These are phyloP conservation scores for Quercus lobata DNA, from an alignment of 331 rosid species.

Conservation along the genomic window DNA sequence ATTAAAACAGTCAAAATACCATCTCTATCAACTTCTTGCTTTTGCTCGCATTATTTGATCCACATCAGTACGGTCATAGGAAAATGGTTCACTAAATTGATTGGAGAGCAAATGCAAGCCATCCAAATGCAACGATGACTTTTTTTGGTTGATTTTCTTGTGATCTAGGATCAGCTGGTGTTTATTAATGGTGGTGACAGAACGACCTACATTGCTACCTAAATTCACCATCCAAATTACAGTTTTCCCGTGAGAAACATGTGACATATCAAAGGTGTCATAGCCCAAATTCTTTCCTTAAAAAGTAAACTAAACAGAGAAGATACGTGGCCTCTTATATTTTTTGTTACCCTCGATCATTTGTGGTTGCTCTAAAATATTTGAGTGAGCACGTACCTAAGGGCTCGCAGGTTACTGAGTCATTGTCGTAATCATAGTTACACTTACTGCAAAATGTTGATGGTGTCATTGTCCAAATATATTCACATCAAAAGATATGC, in stretches of 20 bases:
- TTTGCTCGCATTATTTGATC: too few relatives aligned
- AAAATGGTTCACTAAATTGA: not conserved
- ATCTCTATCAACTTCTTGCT: too few relatives aligned
- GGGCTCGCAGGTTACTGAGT: not conserved
- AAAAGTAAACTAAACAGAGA: not conserved
- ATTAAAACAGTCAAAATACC: too few relatives aligned
- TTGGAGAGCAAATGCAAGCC: not conserved
- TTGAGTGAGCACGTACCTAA: not conserved
- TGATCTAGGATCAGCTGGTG: not conserved
- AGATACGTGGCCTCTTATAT: not conserved
- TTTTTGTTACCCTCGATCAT: not conserved
- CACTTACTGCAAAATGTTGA: not conserved
- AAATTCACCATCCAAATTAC: too few relatives aligned
- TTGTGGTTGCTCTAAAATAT: not conserved
- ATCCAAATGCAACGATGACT: too few relatives aligned
- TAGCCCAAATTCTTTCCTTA: not conserved
- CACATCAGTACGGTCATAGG: not conserved
- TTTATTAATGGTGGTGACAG: not conserved
- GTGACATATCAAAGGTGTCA: too few relatives aligned
- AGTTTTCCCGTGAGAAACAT: too few relatives aligned
- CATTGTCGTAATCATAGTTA: not conserved
- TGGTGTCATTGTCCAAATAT: not conserved
- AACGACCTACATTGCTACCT: too few relatives aligned
- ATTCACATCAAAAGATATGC: not conserved
- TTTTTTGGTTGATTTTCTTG: not conserved